Evolutionary conservation across 2,329 filamentous ascomycete genomes (phyloP).

Genomic region (Pseudopyricularia javanii): DNA sequence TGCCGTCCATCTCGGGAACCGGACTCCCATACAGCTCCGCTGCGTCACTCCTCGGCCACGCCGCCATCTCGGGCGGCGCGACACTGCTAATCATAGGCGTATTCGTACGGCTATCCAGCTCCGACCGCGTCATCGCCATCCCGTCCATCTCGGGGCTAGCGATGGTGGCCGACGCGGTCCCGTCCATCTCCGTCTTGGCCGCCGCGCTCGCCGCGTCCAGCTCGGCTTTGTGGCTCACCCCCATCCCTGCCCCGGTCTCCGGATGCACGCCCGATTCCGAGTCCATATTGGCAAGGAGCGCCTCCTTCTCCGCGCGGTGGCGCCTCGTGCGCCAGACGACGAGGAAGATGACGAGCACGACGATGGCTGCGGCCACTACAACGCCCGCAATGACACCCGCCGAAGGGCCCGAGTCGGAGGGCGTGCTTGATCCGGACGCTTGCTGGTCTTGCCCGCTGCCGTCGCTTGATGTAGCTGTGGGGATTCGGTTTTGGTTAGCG

Average conservation of each 20-base stretch:
- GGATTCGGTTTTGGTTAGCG: background rate
- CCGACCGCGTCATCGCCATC: background rate
- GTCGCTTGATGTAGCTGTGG: background rate
- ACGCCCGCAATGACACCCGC: slow-evolving; percentile 54
- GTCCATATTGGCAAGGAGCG: background rate
- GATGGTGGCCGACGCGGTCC: background rate
- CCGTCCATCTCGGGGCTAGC: background rate
- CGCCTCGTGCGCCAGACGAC: slow-evolving; percentile 63
- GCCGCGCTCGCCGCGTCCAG: background rate
- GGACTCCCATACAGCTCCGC: background rate
- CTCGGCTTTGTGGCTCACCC: background rate
- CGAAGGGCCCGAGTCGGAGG: background rate
- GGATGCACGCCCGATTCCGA: background rate
- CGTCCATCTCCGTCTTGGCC: background rate
- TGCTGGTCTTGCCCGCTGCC: slow-evolving; percentile 16
- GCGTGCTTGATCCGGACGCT: slow-evolving; percentile 15
- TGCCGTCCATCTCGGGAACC: background rate
- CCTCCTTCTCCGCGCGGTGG: background rate
- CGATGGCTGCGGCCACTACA: slow-evolving; percentile 65
- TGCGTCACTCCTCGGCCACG: background rate
- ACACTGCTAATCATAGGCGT: background rate
- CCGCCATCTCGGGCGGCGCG: background rate
- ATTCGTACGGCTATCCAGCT: background rate
- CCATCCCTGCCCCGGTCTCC: background rate
- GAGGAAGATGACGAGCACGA: slow-evolving; percentile 37